Evolutionary conservation across 371 early-diverging fungal genomes (phyloP).

Genomic region (Mortierella polycephala): DNA sequence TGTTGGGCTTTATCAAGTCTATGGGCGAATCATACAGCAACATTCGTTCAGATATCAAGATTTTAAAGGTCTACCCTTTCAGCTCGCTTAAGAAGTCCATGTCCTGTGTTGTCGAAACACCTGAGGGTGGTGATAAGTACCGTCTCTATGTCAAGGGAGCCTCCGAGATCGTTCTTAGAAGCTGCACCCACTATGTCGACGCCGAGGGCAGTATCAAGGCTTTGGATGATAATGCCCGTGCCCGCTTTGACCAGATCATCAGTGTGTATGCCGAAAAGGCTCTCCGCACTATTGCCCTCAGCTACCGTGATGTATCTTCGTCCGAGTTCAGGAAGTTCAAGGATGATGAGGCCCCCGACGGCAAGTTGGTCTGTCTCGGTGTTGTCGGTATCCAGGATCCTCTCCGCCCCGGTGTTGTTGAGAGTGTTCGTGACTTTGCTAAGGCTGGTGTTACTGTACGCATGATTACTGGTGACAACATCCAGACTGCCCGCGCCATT

Average conservation of each 20-base stretch:
- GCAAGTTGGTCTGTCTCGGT: constrained; percentile 78
- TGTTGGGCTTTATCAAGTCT: constrained; percentile 77
- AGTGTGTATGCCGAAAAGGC: constrained; percentile 82
- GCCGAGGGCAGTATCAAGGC: constrained; percentile 62
- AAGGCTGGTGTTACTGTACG: constrained; percentile 93
- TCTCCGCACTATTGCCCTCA: constrained; percentile 89
- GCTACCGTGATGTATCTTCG: constrained; percentile 74
- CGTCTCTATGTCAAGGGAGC: constrained; percentile 86
- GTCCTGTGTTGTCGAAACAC: constrained; percentile 72
- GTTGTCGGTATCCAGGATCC: constrained; percentile 96
- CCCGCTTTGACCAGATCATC: constrained; percentile 68
- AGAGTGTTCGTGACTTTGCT: constrained; percentile 83
- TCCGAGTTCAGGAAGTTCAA: constrained; percentile 57
- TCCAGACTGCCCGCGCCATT: constrained; percentile 90
- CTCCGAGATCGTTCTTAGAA: constrained; percentile 80
- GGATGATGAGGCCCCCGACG: constrained; percentile 68
- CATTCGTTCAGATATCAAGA: constrained; percentile 67
- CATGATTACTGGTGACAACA: constrained; percentile 98
- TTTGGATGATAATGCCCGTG: constrained; percentile 61
- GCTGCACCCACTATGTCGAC: constrained; percentile 72
- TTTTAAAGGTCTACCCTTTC: constrained; percentile 78
- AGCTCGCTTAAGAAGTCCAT: constrained; percentile 87
- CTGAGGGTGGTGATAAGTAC: constrained; percentile 57
- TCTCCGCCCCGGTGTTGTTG: constrained; percentile 88
- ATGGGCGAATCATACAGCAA: constrained; percentile 72